Base-by-base conservation (phyloP, 192 early-diverging fungal genomes). In the Mortierella antarctica region DNA sequence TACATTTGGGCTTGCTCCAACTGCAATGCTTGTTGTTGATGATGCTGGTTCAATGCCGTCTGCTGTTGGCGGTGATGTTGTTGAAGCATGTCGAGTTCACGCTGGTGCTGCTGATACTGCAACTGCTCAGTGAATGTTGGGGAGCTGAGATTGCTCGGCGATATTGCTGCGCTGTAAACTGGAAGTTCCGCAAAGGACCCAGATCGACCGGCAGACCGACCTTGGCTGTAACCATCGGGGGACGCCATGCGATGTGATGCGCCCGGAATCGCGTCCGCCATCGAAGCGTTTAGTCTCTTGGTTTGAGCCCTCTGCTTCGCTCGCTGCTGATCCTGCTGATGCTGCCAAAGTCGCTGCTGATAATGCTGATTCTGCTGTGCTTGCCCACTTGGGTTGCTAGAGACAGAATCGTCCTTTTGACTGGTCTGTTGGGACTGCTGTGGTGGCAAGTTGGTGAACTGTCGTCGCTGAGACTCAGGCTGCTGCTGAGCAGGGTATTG, bases 31-130 rank as follows among this genome's bases (percentile, higher is more conserved):
- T 79, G 75, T 18, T 67, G 75, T 21, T 71, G 75, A 21, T 79
- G 75, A 46, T 79, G 75, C 9, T 79, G 57, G 20, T 48, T 45
- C 40, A 79, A 31, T 46, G 66, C 68, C 4, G 75, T 67, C 48
- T 71, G 75, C 12, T 79, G 75, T 0, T 57, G 20, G 13, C 63
- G 75, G 42, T 79, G 75, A 14, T 79, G 75, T n/a, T 65, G 69
- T 23, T 71, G 69, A 2, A 79, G 57, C 14, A 70, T 31, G 39
- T 70, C 63, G 6, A 79, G 46, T 11, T 79, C 68, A 10, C 14
- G 68, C 17, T 79, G 63, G 56, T 77, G 57, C 10, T 65, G 59
- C 31, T 70, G 63, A 23, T 45, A 23, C 9, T 66, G 68, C 20
- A 50, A 46, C 23, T 79, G 56, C 17, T 61, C 69, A 10, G 62